Percentiles rank a stretch among this genome's conserved stretches.
These are phyloP conservation scores for Fusarium sp. DNA, from an alignment of 2,329 filamentous ascomycete genomes.

Conservation along the genomic window DNA sequence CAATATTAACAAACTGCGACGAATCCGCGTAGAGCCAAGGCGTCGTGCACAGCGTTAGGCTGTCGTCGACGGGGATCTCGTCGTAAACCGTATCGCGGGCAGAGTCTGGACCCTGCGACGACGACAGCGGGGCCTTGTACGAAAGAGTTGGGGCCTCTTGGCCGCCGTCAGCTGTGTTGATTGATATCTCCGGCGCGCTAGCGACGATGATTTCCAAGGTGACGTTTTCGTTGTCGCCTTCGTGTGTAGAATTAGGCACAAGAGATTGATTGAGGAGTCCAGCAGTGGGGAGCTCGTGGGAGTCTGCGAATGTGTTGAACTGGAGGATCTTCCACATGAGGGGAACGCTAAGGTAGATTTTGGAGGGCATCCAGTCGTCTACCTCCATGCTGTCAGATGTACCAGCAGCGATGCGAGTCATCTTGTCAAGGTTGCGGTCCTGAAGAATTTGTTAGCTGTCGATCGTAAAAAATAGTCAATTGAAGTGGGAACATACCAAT, in stretches of 20 bases:
- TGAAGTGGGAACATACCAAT: conserved; percentile 52
- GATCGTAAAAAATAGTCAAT: too few species aligned
- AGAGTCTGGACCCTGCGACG: conserved; percentile 39
- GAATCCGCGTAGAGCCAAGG: conserved; percentile 58
- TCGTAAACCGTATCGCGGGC: conserved; percentile 43
- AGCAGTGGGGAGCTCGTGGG: conserved; percentile 50
- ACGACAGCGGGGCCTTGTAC: conserved; percentile 46
- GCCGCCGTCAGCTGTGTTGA: conserved; percentile 63
- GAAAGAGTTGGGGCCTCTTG: conserved; percentile 59
- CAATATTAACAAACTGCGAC: conserved; percentile 53
- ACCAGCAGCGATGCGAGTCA: conserved; percentile 61
- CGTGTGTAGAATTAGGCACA: conserved; percentile 45
- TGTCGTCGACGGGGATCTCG: conserved; percentile 50
- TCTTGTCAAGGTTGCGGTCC: conserved; percentile 60
- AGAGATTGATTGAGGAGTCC: conserved; percentile 58
- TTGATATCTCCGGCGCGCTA: conserved; percentile 61
- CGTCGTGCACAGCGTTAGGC: conserved; percentile 54
- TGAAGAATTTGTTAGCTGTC: conserved; percentile 40
- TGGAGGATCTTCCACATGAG: conserved; percentile 65
- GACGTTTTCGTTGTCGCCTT: conserved; percentile 51
- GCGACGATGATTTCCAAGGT: conserved; percentile 63
- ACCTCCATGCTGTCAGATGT: conserved; percentile 58
- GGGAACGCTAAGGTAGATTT: conserved; percentile 63
- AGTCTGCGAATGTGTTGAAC: conserved; percentile 56
- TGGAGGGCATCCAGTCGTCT: conserved; percentile 64